phyloP scores from a whole-genome alignment of 2,329 filamentous ascomycete genomes.

The Graphilbum ipis-grandicollis region DNA sequence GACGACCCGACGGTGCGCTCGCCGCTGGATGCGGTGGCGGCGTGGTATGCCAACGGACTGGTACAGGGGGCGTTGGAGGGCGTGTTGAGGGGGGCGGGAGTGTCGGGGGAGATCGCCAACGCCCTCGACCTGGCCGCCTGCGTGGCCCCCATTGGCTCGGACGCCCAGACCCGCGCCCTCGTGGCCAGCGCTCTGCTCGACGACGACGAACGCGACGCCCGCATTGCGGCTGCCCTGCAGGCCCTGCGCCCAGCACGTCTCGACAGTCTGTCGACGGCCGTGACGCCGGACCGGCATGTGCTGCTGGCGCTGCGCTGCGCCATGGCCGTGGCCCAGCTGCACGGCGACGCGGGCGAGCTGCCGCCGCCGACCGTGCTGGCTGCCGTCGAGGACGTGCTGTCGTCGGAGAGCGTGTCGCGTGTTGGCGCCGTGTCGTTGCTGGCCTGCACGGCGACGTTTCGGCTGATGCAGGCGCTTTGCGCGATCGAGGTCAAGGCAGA shows the following conservation, averaged over 20 bases:
- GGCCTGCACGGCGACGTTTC: conserved; percentile 40
- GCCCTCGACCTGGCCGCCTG: conserved; percentile 52
- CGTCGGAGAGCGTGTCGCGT: conserved; percentile 13
- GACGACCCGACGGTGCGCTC: conserved; percentile 74
- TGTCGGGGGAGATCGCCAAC: too few species aligned
- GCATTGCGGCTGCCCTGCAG: conserved; percentile 38
- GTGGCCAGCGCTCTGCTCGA: conserved; percentile 40
- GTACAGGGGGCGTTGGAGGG: conserved; percentile 50
- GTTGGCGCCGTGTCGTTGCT: conserved; percentile 43
- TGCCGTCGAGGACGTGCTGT: conserved; percentile 32
- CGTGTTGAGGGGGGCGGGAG: conserved; percentile 41
- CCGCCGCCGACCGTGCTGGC: conserved; percentile 25
- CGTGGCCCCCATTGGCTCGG: conserved; percentile 62
- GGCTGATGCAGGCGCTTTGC: conserved; percentile 36
- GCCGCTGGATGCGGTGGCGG: conserved; percentile 75
- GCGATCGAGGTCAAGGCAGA: too few species aligned
- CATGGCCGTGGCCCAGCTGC: conserved; percentile 41
- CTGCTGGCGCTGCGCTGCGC: conserved; percentile 41
- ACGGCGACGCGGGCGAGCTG: conserved; percentile 16
- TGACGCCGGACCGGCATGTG: conserved; percentile 30
- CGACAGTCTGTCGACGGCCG: conserved; percentile 21
- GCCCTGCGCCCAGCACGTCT: conserved; percentile 28
- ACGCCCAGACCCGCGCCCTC: conserved; percentile 43
- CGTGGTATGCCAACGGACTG: conserved; percentile 70
- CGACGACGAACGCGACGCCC: conserved; percentile 33